A percentile compares a stretch with the other conserved stretches of the same genome.
Conservation (phyloP, 2,329 filamentous ascomycete species). For the Hypoxylon sp. region DNA sequence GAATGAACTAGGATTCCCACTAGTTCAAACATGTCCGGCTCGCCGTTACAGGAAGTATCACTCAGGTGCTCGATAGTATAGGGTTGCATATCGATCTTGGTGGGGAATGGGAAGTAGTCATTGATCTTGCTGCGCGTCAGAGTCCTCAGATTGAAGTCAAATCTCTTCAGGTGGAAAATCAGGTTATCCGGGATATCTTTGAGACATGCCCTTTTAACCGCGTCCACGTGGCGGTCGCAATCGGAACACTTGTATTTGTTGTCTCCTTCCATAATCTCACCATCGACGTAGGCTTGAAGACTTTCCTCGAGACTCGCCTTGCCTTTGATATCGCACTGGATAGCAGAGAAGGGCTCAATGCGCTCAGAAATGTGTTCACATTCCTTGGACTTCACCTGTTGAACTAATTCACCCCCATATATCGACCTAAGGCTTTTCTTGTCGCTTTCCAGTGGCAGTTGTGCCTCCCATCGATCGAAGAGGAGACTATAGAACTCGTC, state of each 20-base stretch:
- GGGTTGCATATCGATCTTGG: constrained; percentile 85
- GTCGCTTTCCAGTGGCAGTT: constrained; percentile 76
- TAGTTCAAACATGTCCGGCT: constrained; percentile 87
- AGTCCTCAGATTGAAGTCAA: constrained; percentile 83
- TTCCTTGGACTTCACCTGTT: constrained; percentile 95
- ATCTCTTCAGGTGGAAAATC: constrained; percentile 94
- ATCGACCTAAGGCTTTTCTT: constrained; percentile 84
- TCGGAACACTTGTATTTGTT: constrained; percentile 98
- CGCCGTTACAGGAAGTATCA: constrained; percentile 66
- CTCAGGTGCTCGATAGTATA: constrained; percentile 91
- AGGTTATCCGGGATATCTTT: constrained; percentile 94
- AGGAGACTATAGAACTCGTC: constrained; percentile 97
- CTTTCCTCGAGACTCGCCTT: constrained; percentile 88
- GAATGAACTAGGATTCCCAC: constrained; percentile 96
- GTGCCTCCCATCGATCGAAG: constrained; percentile 90
- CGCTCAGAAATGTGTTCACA: constrained; percentile 94
- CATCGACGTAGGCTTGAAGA: constrained; percentile 93
- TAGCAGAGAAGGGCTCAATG: constrained; percentile 91
- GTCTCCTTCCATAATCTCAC: constrained; percentile 96
- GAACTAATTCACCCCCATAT: constrained; percentile 91
- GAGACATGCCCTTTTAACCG: constrained; percentile 91
- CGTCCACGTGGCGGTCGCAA: constrained; percentile 90
- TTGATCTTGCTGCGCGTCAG: constrained; percentile 93
- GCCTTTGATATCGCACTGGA: constrained; percentile 96
- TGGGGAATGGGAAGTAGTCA: constrained; percentile 91